phyloP scores from a whole-genome alignment of 805 yeast genomes.

The Candida coleopterorum region DNA sequence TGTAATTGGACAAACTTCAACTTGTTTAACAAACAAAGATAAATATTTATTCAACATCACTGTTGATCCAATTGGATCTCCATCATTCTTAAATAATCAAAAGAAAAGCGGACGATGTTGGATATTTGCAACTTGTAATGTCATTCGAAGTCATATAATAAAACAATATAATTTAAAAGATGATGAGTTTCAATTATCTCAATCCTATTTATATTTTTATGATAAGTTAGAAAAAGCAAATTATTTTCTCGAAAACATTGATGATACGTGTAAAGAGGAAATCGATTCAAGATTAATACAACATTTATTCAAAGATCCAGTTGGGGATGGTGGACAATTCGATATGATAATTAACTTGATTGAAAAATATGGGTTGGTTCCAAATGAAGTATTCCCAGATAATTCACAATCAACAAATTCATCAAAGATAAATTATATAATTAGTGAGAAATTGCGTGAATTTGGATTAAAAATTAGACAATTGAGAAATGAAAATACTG shows the following conservation, averaged over 20 bases:
- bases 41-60: conserved; percentile 33
- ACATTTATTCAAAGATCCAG: conserved; percentile 60
- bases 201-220: conserved; percentile 74
- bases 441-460: conserved; percentile 71
- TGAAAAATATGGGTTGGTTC: conserved; percentile 78
- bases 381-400: conserved; percentile 73
- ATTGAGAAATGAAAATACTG: conserved; percentile 37
- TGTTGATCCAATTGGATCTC: conserved; percentile 33
- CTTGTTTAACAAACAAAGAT: conserved; percentile 14
- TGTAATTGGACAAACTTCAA: conserved; percentile 34
- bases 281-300: conserved; percentile 70
- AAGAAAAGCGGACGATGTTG: conserved; percentile 79
- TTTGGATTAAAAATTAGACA: conserved; percentile 67
- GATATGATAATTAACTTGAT: conserved; percentile 75
- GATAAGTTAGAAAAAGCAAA: conserved; percentile 85
- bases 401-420: conserved; percentile 54
- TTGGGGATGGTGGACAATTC: conserved; percentile 84
- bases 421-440: conserved; percentile 49
- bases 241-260: conserved; percentile 70
- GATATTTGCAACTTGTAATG: conserved; percentile 81
- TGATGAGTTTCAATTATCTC: conserved; percentile 66
- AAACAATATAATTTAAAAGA: conserved; percentile 50
- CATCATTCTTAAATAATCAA: conserved; percentile 49
- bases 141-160: conserved; percentile 60
- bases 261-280: conserved; percentile 62